These are phyloP conservation scores for Stevia rebaudiana DNA, from an alignment of 140 eudicot species.

Conservation along the genomic window DNA sequence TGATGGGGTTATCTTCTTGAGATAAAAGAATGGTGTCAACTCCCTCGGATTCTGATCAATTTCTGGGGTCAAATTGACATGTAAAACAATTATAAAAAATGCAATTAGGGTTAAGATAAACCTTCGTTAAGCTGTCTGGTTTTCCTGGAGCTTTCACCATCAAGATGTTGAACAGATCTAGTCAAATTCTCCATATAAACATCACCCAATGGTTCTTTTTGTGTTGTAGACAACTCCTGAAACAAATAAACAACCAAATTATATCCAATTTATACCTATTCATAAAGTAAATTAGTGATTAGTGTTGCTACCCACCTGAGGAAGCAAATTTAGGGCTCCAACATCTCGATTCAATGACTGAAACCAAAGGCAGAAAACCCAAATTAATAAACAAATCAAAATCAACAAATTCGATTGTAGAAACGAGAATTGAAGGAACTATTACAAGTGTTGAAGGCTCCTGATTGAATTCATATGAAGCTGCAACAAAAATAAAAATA, in stretches of 20 bases:
- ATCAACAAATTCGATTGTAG: not conserved
- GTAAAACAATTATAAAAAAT: not conserved
- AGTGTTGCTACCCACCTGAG: constrained; percentile 15
- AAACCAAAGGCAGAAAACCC: not conserved
- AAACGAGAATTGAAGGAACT: not conserved
- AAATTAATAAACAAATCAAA: not conserved
- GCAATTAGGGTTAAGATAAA: not conserved
- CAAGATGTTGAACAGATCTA: not conserved
- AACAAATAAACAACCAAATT: not conserved
- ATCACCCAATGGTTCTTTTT: constrained; percentile 3
- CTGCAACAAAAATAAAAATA: not conserved
- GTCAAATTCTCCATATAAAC: not conserved
- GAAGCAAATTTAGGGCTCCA: constrained; percentile 12
- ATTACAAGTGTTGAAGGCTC: constrained; percentile 19
- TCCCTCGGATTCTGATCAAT: not conserved
- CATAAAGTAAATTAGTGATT: too few relatives aligned
- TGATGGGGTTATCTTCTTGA: not conserved
- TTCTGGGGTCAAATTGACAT: not conserved
- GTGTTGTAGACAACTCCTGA: constrained; percentile 23
- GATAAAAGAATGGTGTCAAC: not conserved
- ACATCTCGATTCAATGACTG: constrained; percentile 20
- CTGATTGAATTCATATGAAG: constrained; percentile 12
- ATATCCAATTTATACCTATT: too few relatives aligned
- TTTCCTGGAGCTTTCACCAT: constrained; percentile 6
- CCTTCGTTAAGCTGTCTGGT: constrained; percentile 27